A percentile compares a stretch with the other conserved stretches of the same genome.
phyloP scores from a whole-genome alignment of 2,329 filamentous ascomycete species.

The Pseudocercospora pini-densiflorae region DNA sequence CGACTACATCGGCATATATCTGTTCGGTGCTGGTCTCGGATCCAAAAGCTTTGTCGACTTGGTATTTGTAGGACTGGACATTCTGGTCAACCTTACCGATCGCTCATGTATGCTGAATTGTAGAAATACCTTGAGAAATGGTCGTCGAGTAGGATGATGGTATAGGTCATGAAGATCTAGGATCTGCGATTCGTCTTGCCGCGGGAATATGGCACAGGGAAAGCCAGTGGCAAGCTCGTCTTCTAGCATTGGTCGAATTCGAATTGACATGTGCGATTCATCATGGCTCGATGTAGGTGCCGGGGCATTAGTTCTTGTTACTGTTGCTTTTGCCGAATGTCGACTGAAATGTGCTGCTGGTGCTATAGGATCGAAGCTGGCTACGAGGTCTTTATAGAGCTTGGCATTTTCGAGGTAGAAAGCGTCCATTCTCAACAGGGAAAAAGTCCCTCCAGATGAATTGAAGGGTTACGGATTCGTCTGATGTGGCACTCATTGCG shows the following conservation, averaged over 20 bases:
- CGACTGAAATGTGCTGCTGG: constrained; percentile 18
- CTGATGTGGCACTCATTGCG: too few species aligned
- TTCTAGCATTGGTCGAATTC: constrained; percentile 15
- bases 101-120: not conserved
- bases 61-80: constrained; percentile 9
- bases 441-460: too few species aligned
- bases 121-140: not conserved
- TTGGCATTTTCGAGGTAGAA: constrained; percentile 14
- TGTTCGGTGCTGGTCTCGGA: constrained; percentile 1
- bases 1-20: constrained; percentile 7
- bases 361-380: not conserved
- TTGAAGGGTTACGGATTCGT: too few species aligned
- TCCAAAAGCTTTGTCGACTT: constrained; percentile 8
- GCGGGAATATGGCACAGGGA: constrained; percentile 8
- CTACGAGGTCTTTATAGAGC: constrained; percentile 10
- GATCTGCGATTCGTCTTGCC: not conserved
- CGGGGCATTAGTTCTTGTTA: not conserved
- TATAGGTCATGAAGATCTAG: constrained; percentile 17
- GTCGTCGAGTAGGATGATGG: constrained; percentile 4
- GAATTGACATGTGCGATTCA: not conserved
- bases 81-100: not conserved
- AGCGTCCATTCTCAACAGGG: not conserved
- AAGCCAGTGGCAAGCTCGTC: constrained; percentile 4
- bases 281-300: not conserved
- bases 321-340: not conserved